Conservation (phyloP, 78 protist species). For the Salpingoeca rosetta region DNA sequence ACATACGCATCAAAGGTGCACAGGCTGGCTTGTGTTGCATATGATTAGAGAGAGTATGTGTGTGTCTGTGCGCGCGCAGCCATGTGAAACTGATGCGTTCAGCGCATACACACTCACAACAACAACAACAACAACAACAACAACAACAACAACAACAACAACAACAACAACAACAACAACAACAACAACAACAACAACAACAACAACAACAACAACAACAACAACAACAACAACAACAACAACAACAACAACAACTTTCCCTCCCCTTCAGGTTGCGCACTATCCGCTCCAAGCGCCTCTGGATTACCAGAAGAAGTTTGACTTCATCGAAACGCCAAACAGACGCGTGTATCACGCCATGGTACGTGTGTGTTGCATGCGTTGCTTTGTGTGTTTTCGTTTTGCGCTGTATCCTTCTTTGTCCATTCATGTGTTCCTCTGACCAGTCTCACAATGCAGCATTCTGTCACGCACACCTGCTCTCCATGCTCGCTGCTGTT, state of each 20-base stretch:
- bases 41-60: no score
- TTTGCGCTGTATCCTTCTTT: no score
- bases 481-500: no score
- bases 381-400: no score
- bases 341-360: slow-evolving; percentile 5
- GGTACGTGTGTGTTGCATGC: no score
- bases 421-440: no score
- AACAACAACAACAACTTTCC: neutral
- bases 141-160: neutral
- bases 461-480: no score
- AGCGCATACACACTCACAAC: neutral
- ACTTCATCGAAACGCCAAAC: neutral
- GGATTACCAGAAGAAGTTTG: neutral
- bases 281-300: slow-evolving; percentile 24
- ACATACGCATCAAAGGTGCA: slow-evolving; percentile 1
- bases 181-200: neutral
- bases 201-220: neutral
- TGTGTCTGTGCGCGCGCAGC: no score
- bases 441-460: no score
- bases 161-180: neutral
- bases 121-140: neutral
- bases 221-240: neutral
- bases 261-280: slow-evolving; percentile 6
- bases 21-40: no score
- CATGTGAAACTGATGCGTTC: no score